These are phyloP conservation scores for Diutina sp. DNA, from an alignment of 1,139 yeast species.

Conservation along the genomic window DNA sequence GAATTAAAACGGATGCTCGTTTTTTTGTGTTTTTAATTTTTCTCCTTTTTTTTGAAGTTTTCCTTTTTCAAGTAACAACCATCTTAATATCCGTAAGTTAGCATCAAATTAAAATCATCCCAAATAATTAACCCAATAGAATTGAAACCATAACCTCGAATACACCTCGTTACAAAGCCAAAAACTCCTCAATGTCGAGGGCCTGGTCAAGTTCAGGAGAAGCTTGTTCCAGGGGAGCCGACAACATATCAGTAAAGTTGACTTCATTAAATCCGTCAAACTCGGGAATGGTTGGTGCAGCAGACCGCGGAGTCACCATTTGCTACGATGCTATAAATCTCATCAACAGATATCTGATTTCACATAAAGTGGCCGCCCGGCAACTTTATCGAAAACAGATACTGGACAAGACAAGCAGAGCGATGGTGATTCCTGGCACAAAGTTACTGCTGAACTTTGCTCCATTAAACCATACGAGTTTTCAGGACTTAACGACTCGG, in stretches of 20 bases:
- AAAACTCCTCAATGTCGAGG: slow-evolving; percentile 17
- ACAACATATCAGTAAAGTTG: slow-evolving; percentile 7
- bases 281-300: slow-evolving; percentile 29
- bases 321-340: slow-evolving; percentile 28
- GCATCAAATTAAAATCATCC: background rate
- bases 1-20: slow-evolving; percentile 3
- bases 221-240: slow-evolving; percentile 6
- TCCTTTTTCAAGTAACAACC: background rate
- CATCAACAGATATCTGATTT: slow-evolving; percentile 5
- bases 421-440: slow-evolving; percentile 13
- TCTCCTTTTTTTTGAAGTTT: background rate
- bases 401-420: slow-evolving; percentile 21
- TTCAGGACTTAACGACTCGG: slow-evolving; percentile 6
- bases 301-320: slow-evolving; percentile 18
- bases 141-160: background rate
- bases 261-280: slow-evolving; percentile 7
- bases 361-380: slow-evolving; percentile 14
- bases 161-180: slow-evolving; percentile 11
- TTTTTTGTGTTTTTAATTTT: background rate
- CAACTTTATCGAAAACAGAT: background rate
- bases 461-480: slow-evolving; percentile 16
- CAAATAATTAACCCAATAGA: slow-evolving; percentile 2
- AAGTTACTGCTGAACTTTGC: slow-evolving; percentile 43
- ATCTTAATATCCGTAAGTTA: background rate
- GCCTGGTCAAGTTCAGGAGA: slow-evolving; percentile 4